Evolutionary conservation across 208 protist species (phyloP).

Genomic region (Acanthamoeba healyi): DNA sequence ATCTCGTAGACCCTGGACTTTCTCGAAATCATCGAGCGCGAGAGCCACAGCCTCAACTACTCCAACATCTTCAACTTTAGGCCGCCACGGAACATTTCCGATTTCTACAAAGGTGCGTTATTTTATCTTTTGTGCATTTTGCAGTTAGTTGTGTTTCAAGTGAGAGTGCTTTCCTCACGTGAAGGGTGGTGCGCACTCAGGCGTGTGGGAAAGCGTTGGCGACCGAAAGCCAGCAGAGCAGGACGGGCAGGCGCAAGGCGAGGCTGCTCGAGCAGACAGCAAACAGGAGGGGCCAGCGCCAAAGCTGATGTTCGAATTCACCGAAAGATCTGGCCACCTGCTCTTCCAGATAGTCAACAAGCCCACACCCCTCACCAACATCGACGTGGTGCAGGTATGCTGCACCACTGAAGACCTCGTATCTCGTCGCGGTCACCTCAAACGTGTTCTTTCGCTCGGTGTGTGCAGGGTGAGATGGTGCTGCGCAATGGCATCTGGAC

Average conservation of each 20-base stretch:
- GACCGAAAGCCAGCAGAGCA: not conserved
- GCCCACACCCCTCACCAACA: slow-evolving; percentile 39
- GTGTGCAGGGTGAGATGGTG: slow-evolving; percentile 72
- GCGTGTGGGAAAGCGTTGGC: slow-evolving; percentile 26
- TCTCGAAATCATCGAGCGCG: not conserved
- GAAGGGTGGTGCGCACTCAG: not conserved
- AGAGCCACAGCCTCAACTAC: slow-evolving; percentile 37
- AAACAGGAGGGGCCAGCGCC: not conserved
- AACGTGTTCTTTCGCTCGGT: not conserved
- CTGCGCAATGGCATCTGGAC: slow-evolving; percentile 78
- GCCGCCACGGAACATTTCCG: slow-evolving; percentile 47
- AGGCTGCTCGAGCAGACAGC: not conserved
- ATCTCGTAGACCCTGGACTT: slow-evolving; percentile 2
- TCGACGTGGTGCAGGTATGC: slow-evolving; percentile 49
- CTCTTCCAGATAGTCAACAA: slow-evolving; percentile 60
- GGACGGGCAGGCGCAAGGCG: not conserved
- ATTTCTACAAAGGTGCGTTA: slow-evolving; percentile 47
- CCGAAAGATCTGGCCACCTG: slow-evolving; percentile 49
- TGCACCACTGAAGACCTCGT: no score
- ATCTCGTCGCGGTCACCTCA: not conserved
- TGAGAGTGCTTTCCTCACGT: no score
- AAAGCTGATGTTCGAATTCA: slow-evolving; percentile 35
- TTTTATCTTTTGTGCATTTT: no score
- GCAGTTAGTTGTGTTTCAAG: no score
- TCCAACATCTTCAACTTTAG: slow-evolving; percentile 64